Evolutionary conservation across 768 basidiomycete species (phyloP).

Genomic region (Psilocybe cubensis): DNA sequence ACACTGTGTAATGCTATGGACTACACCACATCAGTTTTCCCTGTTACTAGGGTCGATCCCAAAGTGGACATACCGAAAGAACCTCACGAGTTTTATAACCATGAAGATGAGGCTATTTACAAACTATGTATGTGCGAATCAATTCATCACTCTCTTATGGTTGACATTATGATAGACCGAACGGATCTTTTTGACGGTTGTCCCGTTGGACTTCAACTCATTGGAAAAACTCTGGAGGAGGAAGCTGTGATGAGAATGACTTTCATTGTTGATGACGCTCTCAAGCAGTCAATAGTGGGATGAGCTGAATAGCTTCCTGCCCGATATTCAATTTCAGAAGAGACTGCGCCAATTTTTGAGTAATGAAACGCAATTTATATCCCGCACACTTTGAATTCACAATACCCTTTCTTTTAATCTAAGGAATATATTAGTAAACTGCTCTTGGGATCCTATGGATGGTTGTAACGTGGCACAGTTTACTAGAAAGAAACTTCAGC

Average conservation of each 20-base stretch:
- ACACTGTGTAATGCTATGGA: slow-evolving; percentile 68
- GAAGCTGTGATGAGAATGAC: slow-evolving; percentile 74
- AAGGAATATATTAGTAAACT: slow-evolving; percentile 4
- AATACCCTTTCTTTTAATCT: not conserved
- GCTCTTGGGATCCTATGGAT: not conserved
- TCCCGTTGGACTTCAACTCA: slow-evolving; percentile 69
- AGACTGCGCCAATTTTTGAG: not conserved
- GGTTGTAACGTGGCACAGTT: too few species aligned
- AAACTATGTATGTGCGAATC: slow-evolving; percentile 59
- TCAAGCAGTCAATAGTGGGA: slow-evolving; percentile 33
- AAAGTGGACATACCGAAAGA: slow-evolving; percentile 48
- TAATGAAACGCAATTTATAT: not conserved
- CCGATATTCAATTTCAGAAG: not conserved
- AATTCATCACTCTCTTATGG: not conserved
- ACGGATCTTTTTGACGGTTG: slow-evolving; percentile 54
- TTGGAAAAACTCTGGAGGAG: slow-evolving; percentile 70
- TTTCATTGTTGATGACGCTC: slow-evolving; percentile 60
- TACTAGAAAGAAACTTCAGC: not conserved
- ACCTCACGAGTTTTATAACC: slow-evolving; percentile 54
- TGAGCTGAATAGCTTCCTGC: not conserved
- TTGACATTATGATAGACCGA: slow-evolving; percentile 44
- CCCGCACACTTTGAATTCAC: not conserved
- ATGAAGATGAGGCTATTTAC: slow-evolving; percentile 54
- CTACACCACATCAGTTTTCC: slow-evolving; percentile 60
- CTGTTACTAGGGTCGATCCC: slow-evolving; percentile 66